Conservation (phyloP, 495 filamentous ascomycete species). For the Filosporella fistucella region DNA sequence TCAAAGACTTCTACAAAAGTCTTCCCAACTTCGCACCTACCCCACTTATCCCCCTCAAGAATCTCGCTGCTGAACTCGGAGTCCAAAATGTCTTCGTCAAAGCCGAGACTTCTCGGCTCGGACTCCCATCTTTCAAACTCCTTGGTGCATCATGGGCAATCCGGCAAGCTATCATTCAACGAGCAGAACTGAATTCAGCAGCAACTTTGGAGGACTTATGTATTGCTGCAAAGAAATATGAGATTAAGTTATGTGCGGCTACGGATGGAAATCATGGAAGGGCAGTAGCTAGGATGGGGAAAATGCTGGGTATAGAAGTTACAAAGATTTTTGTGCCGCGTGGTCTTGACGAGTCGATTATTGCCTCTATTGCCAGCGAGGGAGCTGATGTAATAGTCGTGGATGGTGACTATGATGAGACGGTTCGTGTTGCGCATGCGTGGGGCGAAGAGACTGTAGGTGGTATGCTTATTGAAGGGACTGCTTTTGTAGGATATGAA, state of each 20-base stretch:
- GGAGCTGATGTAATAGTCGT: conserved; percentile 49
- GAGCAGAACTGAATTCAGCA: conserved; percentile 29
- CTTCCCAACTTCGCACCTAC: conserved; percentile 46
- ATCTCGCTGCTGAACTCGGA: conserved; percentile 48
- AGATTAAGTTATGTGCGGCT: conserved; percentile 42
- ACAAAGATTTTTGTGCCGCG: conserved; percentile 53
- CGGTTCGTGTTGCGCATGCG: conserved; percentile 40
- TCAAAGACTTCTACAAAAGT: conserved; percentile 39
- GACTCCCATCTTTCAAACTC: conserved; percentile 72
- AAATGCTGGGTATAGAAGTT: conserved; percentile 39
- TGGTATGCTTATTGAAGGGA: conserved; percentile 60
- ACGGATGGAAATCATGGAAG: conserved; percentile 73
- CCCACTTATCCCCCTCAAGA: conserved; percentile 42
- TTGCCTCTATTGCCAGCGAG: conserved; percentile 49
- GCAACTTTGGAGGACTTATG: conserved; percentile 34
- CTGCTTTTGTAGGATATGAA: conserved; percentile 56
- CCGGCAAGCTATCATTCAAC: conserved; percentile 46
- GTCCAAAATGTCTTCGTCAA: conserved; percentile 53
- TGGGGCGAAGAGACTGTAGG: conserved; percentile 26
- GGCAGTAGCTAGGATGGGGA: conserved; percentile 60
- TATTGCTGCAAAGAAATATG: conserved; percentile 25
- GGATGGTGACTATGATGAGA: conserved; percentile 55
- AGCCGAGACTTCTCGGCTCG: conserved; percentile 52
- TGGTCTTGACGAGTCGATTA: conserved; percentile 45
- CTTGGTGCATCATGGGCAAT: conserved; percentile 70